Conservation (phyloP, 768 basidiomycete species). For the Goffeauzyma gilvescens region DNA sequence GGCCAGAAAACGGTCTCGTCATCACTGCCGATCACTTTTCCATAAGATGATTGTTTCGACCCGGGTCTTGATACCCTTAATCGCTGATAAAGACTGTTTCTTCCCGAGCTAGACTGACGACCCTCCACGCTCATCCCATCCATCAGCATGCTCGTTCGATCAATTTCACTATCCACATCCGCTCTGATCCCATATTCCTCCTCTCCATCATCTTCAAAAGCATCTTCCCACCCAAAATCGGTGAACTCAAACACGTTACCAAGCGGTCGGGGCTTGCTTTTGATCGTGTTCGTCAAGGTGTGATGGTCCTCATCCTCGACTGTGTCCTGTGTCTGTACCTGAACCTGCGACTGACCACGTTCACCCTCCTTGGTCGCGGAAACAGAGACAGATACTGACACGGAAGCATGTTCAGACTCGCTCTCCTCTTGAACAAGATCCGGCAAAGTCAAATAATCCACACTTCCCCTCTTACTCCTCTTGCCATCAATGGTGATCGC, state of each 20-base stretch:
- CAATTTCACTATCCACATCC: neutral
- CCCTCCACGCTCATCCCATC: slow-evolving; percentile 10
- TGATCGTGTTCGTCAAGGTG: neutral
- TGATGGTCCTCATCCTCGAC: slow-evolving; percentile 1
- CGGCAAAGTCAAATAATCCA: no score
- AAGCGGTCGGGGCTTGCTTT: neutral
- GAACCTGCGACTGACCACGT: neutral
- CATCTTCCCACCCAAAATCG: slow-evolving; percentile 13
- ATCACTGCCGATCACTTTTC: neutral
- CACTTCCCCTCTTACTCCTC: neutral
- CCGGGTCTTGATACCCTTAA: neutral
- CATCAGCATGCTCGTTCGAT: neutral
- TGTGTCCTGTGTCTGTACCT: neutral
- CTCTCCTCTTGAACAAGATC: no score
- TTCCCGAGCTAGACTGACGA: neutral
- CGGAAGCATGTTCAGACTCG: no score
- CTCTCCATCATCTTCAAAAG: slow-evolving; percentile 12
- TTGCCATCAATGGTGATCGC: no score
- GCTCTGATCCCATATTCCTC: slow-evolving; percentile 1
- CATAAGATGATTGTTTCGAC: no score
- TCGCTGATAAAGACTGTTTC: neutral
- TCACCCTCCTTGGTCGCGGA: neutral
- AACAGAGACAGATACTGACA: neutral
- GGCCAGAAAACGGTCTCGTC: slow-evolving; percentile 18
- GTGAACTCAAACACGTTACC: slow-evolving; percentile 8